Base-by-base conservation (phyloP, 306 rosid species). In the Pterocarpus macrocarpus region DNA sequence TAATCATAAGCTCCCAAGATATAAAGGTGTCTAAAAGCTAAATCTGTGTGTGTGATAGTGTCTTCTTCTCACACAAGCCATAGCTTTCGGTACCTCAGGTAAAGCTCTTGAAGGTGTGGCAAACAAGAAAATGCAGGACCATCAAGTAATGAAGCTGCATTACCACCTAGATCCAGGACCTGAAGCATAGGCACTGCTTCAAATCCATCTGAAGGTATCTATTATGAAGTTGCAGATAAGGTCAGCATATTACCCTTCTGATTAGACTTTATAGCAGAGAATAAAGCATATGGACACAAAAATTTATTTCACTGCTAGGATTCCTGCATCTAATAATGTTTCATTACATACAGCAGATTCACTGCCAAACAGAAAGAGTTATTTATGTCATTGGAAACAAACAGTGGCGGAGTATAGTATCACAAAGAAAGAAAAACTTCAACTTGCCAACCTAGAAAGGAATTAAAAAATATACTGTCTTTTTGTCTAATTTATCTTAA, bases 171-270 rank as follows among this genome's bases (percentile, higher is more conserved):
- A 84, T 95, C 93, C 71, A 93, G 88, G 86, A 91, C 80, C 87
- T 88, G 95, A 84, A 95, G 92, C 88, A 64, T 84, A 62, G 97
- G 90, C 73, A 86, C 86, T 32, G 82, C 91, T 87, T 91, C 88
- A 84, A 91, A 91, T 74, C 97, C 95, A 88, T 89, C 88, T 35
- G 85, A 83, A 80, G 97, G 97, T 84, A 95, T 91, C 99, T 95
- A 79, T 84, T 52, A 10, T 73, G 68, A 68, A 70, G 55, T 41
- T 81, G 56, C 14, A 55, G 77, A 69, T 17, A 69, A 56, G 75
- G 52, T 83, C 66, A 78, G 64, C 55, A 78, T 73, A 83, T 65
- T 63, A 70, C 30, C 75, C 76, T 81, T 62, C n/a, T 43, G 36
- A 77, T 71, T 70, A 45, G 73, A 61, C 64, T 58, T 80, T 52